phyloP scores from a whole-genome alignment of 2,329 filamentous ascomycete genomes.

The Penicillium sp. region DNA sequence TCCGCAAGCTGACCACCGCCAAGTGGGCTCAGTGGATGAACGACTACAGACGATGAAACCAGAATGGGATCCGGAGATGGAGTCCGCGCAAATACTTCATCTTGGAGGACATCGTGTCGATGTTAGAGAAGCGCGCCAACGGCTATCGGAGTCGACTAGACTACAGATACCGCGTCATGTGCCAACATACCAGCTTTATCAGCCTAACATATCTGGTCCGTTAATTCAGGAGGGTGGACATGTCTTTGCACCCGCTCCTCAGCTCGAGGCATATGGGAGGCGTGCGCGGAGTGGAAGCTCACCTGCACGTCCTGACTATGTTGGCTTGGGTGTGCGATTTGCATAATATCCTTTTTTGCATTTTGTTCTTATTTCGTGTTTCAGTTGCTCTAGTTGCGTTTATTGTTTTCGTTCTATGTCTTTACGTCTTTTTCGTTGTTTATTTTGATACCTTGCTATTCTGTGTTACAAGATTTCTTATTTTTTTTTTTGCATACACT shows the following conservation, averaged over 20 bases:
- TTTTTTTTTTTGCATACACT: not conserved
- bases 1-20: conserved; percentile 7
- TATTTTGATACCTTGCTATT: not conserved
- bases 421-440: not conserved
- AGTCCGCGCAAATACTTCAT: conserved; percentile 18
- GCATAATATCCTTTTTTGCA: not conserved
- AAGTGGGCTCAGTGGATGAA: conserved; percentile 24
- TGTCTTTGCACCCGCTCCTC: conserved; percentile 14
- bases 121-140: conserved; percentile 28
- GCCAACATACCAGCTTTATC: conserved; percentile 26
- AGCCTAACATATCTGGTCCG: conserved; percentile 30
- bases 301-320: conserved; percentile 26
- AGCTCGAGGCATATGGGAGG: conserved; percentile 15
- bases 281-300: conserved; percentile 36
- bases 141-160: conserved; percentile 20
- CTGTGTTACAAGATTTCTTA: not conserved
- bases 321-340: conserved; percentile 23
- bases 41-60: conserved; percentile 11
- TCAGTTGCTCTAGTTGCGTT: conserved; percentile 1
- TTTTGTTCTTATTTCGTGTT: not conserved
- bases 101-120: conserved; percentile 34
- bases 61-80: conserved; percentile 17
- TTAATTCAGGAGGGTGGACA: conserved; percentile 25
- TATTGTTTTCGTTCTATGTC: not conserved
- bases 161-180: conserved; percentile 18